These are phyloP conservation scores for Dactylellina haptotyla DNA, from an alignment of 2,329 filamentous ascomycete genomes.

Conservation along the genomic window DNA sequence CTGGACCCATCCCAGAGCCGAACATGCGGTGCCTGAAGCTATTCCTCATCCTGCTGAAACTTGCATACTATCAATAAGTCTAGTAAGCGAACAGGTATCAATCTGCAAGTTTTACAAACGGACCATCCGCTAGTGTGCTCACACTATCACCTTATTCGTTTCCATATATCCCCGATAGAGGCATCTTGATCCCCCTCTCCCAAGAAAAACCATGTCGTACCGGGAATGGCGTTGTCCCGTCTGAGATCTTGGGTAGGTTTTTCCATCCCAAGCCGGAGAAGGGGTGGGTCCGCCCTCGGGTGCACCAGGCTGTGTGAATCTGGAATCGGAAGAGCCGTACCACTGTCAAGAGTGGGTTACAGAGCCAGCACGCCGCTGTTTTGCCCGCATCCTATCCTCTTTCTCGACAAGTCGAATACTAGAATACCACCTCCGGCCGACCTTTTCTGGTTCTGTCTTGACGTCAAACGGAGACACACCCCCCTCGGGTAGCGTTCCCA, in stretches of 20 bases:
- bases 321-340: not conserved
- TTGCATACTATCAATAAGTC: no score
- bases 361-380: not conserved
- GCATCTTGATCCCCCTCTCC: not conserved
- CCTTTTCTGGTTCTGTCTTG: constrained; percentile 35
- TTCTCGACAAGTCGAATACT: not conserved
- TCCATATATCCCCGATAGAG: not conserved
- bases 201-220: no score
- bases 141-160: not conserved
- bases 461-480: constrained; percentile 37
- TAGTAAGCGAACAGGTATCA: not conserved
- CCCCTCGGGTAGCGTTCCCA: no score
- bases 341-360: not conserved
- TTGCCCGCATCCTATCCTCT: not conserved
- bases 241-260: no score
- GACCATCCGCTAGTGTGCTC: not conserved
- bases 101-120: not conserved
- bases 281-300: not conserved
- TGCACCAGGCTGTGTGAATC: not conserved
- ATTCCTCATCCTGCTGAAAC: no score
- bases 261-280: not conserved
- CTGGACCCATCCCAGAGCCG: no score
- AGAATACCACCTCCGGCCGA: no score
- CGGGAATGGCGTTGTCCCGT: no score
- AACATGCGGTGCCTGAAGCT: no score